Percentiles rank a stretch among this genome's conserved stretches.
Conservation (phyloP, 2,329 filamentous ascomycete genomes). For the Mollisiaceae sp. region DNA sequence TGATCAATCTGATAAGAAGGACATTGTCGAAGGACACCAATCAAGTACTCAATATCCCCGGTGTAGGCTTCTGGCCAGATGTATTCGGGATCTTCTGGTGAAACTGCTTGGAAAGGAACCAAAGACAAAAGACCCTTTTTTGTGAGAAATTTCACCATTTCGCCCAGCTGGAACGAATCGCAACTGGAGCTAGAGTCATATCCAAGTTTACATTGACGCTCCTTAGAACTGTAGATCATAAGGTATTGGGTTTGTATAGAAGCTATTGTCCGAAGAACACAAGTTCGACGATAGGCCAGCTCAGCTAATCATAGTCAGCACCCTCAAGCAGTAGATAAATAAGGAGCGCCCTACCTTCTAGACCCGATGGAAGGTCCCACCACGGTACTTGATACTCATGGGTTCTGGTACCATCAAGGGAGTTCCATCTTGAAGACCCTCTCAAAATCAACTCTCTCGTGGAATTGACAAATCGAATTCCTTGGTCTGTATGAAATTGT, state of each 20-base stretch:
- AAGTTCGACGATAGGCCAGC: slow-evolving; percentile 67
- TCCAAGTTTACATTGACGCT: slow-evolving; percentile 71
- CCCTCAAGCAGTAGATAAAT: not conserved
- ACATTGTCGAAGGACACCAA: slow-evolving; percentile 67
- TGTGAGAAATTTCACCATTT: slow-evolving; percentile 75
- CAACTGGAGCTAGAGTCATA: slow-evolving; percentile 76
- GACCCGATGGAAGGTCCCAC: slow-evolving; percentile 73
- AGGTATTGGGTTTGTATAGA: slow-evolving; percentile 74
- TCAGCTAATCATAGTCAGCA: slow-evolving; percentile 55
- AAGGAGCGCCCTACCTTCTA: slow-evolving; percentile 59
- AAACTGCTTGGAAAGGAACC: slow-evolving; percentile 58
- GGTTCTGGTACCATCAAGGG: slow-evolving; percentile 38
- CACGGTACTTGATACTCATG: slow-evolving; percentile 56
- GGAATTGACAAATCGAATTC: slow-evolving; percentile 62
- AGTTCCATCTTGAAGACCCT: slow-evolving; percentile 57
- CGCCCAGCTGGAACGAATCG: slow-evolving; percentile 79
- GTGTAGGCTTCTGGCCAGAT: slow-evolving; percentile 49
- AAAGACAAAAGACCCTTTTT: slow-evolving; percentile 65
- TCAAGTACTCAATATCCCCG: slow-evolving; percentile 65
- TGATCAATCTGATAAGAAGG: slow-evolving; percentile 77
- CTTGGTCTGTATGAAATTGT: slow-evolving; percentile 67
- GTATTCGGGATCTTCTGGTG: slow-evolving; percentile 45
- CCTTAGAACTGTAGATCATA: slow-evolving; percentile 68
- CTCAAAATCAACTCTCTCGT: slow-evolving; percentile 70
- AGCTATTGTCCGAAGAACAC: slow-evolving; percentile 70